phyloP scores from a whole-genome alignment of 306 rosid genomes.

The Prunus mira region DNA sequence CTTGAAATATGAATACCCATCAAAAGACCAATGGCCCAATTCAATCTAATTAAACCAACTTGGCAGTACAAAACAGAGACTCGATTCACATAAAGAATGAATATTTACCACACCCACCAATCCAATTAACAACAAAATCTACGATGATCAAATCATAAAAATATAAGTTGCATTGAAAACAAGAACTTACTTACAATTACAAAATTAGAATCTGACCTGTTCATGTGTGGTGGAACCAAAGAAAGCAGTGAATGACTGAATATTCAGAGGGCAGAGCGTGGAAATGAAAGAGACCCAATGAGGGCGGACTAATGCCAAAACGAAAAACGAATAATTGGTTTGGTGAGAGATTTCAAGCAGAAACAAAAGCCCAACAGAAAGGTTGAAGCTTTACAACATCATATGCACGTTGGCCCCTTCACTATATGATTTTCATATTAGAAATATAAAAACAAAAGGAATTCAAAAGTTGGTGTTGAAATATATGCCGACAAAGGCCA shows the following conservation, averaged over 20 bases:
- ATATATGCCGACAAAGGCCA: slow-evolving; percentile 44
- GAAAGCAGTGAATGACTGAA: slow-evolving; percentile 5
- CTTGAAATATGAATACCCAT: not conserved
- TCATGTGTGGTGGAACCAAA: slow-evolving; percentile 18
- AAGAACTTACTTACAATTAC: not conserved
- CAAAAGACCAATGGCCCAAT: not conserved
- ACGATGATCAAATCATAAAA: not conserved
- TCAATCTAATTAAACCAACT: not conserved
- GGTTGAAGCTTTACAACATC: slow-evolving; percentile 56
- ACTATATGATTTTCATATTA: not conserved
- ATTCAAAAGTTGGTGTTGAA: slow-evolving; percentile 23
- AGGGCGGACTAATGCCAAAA: not conserved
- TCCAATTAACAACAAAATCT: slow-evolving; percentile 4
- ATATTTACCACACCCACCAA: not conserved
- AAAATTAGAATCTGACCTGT: slow-evolving; percentile 36
- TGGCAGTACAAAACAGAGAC: not conserved
- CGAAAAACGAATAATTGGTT: slow-evolving; percentile 14
- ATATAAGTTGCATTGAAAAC: not conserved
- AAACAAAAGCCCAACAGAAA: slow-evolving; percentile 39
- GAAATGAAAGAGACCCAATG: slow-evolving; percentile 28
- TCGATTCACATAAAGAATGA: not conserved
- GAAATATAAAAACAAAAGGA: slow-evolving; percentile 11
- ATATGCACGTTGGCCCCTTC: slow-evolving; percentile 39
- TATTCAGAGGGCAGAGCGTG: slow-evolving; percentile 23
- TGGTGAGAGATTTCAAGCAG: slow-evolving; percentile 22